Base-by-base conservation (phyloP, 495 filamentous ascomycete genomes). In the Tuber borchii region DNA sequence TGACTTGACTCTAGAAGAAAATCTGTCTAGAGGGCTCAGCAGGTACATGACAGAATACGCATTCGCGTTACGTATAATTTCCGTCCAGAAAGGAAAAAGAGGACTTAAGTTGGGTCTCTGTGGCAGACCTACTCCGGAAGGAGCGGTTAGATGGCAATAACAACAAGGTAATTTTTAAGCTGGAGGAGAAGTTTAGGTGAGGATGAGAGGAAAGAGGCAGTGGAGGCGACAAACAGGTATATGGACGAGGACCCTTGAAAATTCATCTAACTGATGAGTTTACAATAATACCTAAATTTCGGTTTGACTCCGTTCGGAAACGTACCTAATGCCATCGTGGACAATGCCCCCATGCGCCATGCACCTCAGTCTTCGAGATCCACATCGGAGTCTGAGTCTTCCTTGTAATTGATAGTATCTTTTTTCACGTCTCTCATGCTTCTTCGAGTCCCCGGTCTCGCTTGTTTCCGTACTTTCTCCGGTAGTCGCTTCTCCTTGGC, bases 381-480 rank as follows among this genome's bases (percentile, higher is more conserved):
- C 31, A 79, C 75, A 75, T 79, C 78, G 43, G 78, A 79, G 45
- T 79, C 77, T 48, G 78, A 79, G 69, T 79, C 78, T 71, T 79
- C 78, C 45, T 77, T 78, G 70, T 79, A 79, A 31, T 79, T 79
- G 74, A 79, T 74, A 70, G 73, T 79, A 46, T 72, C 78, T 46
- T 77, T 79, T 19, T 77, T 79, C 31, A 79, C 73, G 17, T 79
- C 78, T 68, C 78, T 46, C 70, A 71, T 73, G 37, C 78, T 79
- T 69, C 78, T 79, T 19, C 78, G 71, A 12, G 78, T 79, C 6
- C 78, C 78, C 39, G 72, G 70, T 71, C 78, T 79, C 71, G 40
- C 73, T 40, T 56, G 78, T 70, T 72, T 69, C 22, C 48, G 76
- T 75, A 43, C 78, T 71, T 76, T 79, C 75, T 69, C 78, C 42